Conservation (phyloP, 176 grass and related monocot species). For the Poa annua region DNA sequence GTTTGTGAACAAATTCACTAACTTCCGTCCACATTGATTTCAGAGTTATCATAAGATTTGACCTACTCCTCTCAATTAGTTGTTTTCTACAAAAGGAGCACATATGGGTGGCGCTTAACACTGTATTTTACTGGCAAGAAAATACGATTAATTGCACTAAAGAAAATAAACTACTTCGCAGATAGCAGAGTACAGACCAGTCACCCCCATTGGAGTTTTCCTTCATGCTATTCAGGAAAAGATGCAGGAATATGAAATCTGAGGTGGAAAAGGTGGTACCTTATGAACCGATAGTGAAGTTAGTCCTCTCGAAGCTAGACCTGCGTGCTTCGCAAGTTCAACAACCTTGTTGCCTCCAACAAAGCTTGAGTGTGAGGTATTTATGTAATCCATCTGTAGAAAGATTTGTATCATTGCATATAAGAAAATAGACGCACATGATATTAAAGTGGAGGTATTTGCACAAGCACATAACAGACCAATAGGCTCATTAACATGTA, state of each 20-base stretch:
- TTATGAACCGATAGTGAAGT: constrained; percentile 48
- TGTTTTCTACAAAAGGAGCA: constrained; percentile 10
- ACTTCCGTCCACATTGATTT: constrained; percentile 4
- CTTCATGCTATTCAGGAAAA: constrained; percentile 23
- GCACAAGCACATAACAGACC: constrained; percentile 23
- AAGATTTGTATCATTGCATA: constrained; percentile 26
- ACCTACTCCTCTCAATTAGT: not conserved
- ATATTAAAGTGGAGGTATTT: constrained; percentile 11
- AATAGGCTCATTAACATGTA: constrained; percentile 28
- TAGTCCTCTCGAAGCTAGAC: constrained; percentile 53
- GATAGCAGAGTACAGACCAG: constrained; percentile 21
- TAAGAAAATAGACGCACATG: constrained; percentile 40
- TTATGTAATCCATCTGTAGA: constrained; percentile 93
- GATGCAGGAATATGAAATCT: constrained; percentile 31
- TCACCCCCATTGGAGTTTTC: not conserved
- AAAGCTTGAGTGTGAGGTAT: constrained; percentile 92
- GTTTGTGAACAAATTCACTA: not conserved
- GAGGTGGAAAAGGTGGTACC: constrained; percentile 51
- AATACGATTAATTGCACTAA: not conserved
- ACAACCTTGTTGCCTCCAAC: constrained; percentile 83
- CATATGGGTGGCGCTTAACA: not conserved
- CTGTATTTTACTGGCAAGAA: constrained; percentile 17
- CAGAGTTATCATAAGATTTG: constrained; percentile 9
- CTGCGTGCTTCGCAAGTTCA: constrained; percentile 73
- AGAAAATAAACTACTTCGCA: constrained; percentile 23